Evolutionary conservation across 2,329 filamentous ascomycete genomes (phyloP).

Genomic region (Hypomyces rosellus): DNA sequence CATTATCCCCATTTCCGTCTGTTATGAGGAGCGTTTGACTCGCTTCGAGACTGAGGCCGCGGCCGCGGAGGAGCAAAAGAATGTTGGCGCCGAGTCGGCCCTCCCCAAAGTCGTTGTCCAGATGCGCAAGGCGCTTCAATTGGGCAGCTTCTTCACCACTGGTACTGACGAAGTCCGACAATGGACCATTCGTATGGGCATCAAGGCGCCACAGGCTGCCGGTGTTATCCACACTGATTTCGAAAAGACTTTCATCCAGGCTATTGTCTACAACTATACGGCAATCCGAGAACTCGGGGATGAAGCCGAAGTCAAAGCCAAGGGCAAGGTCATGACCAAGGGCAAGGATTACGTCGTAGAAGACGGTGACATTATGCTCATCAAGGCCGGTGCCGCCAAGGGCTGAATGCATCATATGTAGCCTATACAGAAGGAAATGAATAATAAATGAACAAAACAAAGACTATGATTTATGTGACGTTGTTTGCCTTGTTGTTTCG

Average conservation of each 20-base stretch:
- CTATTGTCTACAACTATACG: slow-evolving; percentile 84
- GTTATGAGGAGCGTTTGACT: slow-evolving; percentile 86
- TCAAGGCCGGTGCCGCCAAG: slow-evolving; percentile 86
- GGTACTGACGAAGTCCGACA: slow-evolving; percentile 94
- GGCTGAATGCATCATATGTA: slow-evolving; percentile 33
- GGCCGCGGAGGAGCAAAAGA: slow-evolving; percentile 81
- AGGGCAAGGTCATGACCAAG: slow-evolving; percentile 97
- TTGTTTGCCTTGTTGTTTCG: no score
- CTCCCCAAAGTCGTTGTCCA: slow-evolving; percentile 86
- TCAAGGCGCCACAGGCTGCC: slow-evolving; percentile 94
- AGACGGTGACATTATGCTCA: slow-evolving; percentile 75
- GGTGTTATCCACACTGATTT: slow-evolving; percentile 98
- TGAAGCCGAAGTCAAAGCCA: slow-evolving; percentile 81
- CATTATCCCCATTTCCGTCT: slow-evolving; percentile 87
- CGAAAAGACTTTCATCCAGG: slow-evolving; percentile 99
- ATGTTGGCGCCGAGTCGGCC: slow-evolving; percentile 75
- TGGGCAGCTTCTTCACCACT: slow-evolving; percentile 95
- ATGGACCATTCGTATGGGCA: slow-evolving; percentile 94
- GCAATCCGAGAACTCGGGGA: slow-evolving; percentile 80
- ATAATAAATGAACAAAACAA: slow-evolving; percentile 5
- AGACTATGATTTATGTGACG: neutral
- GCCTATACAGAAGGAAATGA: neutral
- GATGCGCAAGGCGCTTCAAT: slow-evolving; percentile 87
- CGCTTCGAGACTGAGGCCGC: slow-evolving; percentile 71
- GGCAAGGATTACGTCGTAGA: slow-evolving; percentile 93